Evolutionary conservation across 2,329 filamentous ascomycete genomes (phyloP), one percentile per base, ranked within the genome.

Genomic region (Coniella vitis): DNA sequence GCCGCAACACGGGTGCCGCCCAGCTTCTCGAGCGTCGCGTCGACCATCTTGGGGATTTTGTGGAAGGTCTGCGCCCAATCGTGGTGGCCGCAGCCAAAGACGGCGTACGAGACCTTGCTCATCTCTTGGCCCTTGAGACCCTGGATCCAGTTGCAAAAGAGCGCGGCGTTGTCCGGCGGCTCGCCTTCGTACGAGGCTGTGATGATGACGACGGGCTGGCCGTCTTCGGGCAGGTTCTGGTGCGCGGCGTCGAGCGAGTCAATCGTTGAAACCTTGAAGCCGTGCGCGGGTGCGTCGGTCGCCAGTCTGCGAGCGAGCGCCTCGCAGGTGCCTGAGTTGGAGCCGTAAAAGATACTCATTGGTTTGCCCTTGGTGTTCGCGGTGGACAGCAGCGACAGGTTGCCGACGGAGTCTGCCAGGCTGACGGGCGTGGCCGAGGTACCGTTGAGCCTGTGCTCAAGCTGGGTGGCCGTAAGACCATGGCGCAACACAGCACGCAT

Each of bases 251-350:
- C 82, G 19, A 90, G 65, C 2, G 73, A 71, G 22, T 75, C 71
- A 2, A 84, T 65, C 3, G 68, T 69, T 2, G 64, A 59, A 4
- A 78, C 76, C 4, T 61, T 64, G 62, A 81, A 88, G 0, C 85
- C 85, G 56, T 79, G 78, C 3, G 63, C 62, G 2, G 69, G 57
- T 0, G 83, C 83, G 57, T 81, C 75, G 10, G 71, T 68, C 1
- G 80, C 81, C 8, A 88, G 61, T 25, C 74, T 69, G 51, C 83
- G 74, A 1, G 84, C 79, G 34, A 88, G 72, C 1, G 79, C 71
- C 61, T 87, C 81, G 60, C 85, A 88, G 4, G 85, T 89, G 1
- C 86, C 86, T 2, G 79, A 81, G 60, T 88, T 87, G 9, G 81
- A 85, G 3, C 85, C 85, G 57, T 86, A 89, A 31, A 83, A 74